Conservation (phyloP, 1,139 yeast species). For the Diutina catenulata region DNA sequence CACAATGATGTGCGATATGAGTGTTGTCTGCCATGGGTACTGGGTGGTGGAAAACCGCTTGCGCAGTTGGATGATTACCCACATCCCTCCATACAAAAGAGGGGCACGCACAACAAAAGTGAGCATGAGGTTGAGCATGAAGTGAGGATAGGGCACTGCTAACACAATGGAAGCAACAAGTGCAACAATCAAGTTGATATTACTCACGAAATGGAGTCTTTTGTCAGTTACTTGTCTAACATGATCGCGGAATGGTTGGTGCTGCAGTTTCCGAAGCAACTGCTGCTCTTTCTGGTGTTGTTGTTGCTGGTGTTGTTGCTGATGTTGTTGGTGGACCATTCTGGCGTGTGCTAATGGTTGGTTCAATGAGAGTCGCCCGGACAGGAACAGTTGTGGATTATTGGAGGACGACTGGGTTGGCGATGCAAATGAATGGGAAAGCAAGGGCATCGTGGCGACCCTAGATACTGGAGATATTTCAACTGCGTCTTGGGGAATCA, state of each 20-base stretch:
- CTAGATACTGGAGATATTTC: too few species aligned
- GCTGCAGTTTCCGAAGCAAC: too few species aligned
- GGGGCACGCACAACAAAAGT: conserved; percentile 21
- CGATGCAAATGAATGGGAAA: too few species aligned
- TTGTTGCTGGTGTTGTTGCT: too few species aligned
- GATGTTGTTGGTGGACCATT: too few species aligned
- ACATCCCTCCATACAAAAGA: conserved; percentile 20
- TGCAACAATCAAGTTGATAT: conserved; percentile 19
- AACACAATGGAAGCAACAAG: conserved; percentile 16
- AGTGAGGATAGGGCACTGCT: conserved; percentile 17
- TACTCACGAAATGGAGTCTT: conserved; percentile 25
- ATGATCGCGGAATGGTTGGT: conserved; percentile 15
- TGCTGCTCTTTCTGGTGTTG: too few species aligned
- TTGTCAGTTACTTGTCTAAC: conserved; percentile 23
- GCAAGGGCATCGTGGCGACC: too few species aligned
- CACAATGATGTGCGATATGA: conserved; percentile 34
- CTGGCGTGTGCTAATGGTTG: too few species aligned
- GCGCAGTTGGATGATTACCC: conserved; percentile 36
- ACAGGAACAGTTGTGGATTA: too few species aligned
- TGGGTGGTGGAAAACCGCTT: conserved; percentile 40
- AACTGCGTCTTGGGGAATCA: too few species aligned
- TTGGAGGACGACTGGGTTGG: too few species aligned
- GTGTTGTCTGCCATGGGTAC: conserved; percentile 36
- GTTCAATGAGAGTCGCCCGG: too few species aligned
- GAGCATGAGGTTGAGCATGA: conserved; percentile 21